These are phyloP conservation scores for Entrophospora sp. DNA, from an alignment of 192 early-diverging fungal genomes.

Conservation along the genomic window DNA sequence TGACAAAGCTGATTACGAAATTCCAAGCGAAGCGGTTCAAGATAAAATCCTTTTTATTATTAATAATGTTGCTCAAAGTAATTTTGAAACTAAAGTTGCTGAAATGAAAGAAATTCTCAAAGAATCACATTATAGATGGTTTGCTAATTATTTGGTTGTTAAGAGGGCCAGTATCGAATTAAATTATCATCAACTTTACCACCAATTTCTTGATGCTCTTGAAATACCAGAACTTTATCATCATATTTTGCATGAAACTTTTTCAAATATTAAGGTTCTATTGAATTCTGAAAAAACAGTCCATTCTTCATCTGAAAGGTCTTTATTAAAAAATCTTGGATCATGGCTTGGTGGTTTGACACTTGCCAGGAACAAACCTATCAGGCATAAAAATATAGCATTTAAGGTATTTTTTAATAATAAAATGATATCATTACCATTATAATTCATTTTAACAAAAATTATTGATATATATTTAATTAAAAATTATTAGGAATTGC, in stretches of 20 bases:
- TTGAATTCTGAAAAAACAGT: conserved; percentile 92
- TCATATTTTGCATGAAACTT: conserved; percentile 84
- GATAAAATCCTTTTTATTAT: conserved; percentile 97
- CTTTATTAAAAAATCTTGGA: conserved; percentile 90
- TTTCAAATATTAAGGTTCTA: conserved; percentile 74
- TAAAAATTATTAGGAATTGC: conserved; percentile 51
- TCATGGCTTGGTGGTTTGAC: conserved; percentile 97
- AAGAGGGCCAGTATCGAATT: conserved; percentile 95
- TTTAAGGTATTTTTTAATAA: conserved; percentile 59
- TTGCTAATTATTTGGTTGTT: conserved; percentile 89
- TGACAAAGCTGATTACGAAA: conserved; percentile 36
- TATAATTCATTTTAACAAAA: no score
- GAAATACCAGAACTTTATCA: conserved; percentile 54
- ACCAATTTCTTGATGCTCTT: conserved; percentile 72
- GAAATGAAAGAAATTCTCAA: conserved; percentile 72
- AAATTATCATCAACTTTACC: conserved; percentile 91
- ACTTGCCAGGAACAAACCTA: conserved; percentile 89
- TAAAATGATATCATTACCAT: neutral
- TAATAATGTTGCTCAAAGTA: conserved; percentile 88
- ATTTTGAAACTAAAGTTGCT: conserved; percentile 65
- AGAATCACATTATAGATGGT: conserved; percentile 73
- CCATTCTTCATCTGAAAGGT: conserved; percentile 79
- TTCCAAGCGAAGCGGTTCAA: conserved; percentile 32
- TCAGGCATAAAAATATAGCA: conserved; percentile 89
- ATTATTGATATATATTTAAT: no score